Conservation (phyloP, 208 protist species). For the Entamoeba invadens region DNA sequence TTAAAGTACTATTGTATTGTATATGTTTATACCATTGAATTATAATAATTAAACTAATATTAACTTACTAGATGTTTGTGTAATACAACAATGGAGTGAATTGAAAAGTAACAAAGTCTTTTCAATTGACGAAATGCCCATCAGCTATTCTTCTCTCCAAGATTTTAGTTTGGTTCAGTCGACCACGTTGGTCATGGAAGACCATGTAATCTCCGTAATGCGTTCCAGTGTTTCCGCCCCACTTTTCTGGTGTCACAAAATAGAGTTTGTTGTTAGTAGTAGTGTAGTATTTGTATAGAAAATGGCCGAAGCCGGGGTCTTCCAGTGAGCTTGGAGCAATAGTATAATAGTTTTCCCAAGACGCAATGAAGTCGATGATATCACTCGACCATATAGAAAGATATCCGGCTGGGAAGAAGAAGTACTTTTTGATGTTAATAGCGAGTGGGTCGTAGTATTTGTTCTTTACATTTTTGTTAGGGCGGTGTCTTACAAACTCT, state of each 20-base stretch:
- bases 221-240: neutral
- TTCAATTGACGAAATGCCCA: too few relatives aligned
- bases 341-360: neutral
- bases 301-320: neutral
- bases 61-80: too few relatives aligned
- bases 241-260: neutral
- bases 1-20: too few relatives aligned
- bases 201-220: neutral
- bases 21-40: too few relatives aligned
- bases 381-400: neutral
- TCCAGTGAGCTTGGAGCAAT: neutral
- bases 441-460: neutral
- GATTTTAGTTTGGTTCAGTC: neutral
- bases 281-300: neutral
- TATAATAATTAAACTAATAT: too few relatives aligned
- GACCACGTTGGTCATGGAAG: neutral
- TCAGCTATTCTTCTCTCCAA: neutral
- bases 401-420: neutral
- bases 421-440: neutral
- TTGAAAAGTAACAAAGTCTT: too few relatives aligned
- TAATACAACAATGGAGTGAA: too few relatives aligned
- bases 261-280: neutral
- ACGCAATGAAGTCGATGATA: neutral
- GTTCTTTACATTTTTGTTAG: neutral
- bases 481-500: neutral